Conservation (phyloP, 2,329 filamentous ascomycete genomes). For the Rutstroemia sp. region DNA sequence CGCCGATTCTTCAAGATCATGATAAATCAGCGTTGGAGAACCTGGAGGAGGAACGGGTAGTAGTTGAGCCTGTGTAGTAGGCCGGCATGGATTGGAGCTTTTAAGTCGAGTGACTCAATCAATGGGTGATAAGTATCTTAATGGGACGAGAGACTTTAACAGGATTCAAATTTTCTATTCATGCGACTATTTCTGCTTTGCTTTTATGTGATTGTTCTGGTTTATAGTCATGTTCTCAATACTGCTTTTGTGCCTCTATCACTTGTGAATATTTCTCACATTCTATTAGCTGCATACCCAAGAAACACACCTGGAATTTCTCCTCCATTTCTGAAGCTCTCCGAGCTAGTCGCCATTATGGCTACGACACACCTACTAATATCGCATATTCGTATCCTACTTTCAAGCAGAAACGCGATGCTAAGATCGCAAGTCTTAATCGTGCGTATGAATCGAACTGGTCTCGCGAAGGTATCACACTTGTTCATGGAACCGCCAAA, state of each 20-base stretch:
- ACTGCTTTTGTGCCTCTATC: background rate
- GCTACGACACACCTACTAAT: slow-evolving; percentile 37
- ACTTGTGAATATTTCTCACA: background rate
- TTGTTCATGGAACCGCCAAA: slow-evolving; percentile 40
- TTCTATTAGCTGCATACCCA: slow-evolving; percentile 39
- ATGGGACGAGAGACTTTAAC: too few relatives aligned
- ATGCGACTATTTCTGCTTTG: too few relatives aligned
- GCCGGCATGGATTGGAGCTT: too few relatives aligned
- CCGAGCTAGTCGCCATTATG: slow-evolving; percentile 38
- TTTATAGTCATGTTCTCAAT: too few relatives aligned
- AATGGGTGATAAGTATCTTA: background rate
- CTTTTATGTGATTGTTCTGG: too few relatives aligned
- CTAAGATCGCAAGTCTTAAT: slow-evolving; percentile 37
- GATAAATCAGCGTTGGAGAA: background rate
- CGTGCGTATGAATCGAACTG: slow-evolving; percentile 43
- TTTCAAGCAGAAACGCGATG: slow-evolving; percentile 42
- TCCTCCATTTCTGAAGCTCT: slow-evolving; percentile 41
- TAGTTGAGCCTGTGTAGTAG: too few relatives aligned
- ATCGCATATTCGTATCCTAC: slow-evolving; percentile 36
- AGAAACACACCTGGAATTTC: slow-evolving; percentile 47
- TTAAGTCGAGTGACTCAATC: background rate
- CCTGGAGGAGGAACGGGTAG: too few relatives aligned
- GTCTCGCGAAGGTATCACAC: slow-evolving; percentile 41
- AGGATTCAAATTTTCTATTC: too few relatives aligned
- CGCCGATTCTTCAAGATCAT: background rate